phyloP scores from a whole-genome alignment of 148 eudicot genomes.

The Rheum nobile region DNA sequence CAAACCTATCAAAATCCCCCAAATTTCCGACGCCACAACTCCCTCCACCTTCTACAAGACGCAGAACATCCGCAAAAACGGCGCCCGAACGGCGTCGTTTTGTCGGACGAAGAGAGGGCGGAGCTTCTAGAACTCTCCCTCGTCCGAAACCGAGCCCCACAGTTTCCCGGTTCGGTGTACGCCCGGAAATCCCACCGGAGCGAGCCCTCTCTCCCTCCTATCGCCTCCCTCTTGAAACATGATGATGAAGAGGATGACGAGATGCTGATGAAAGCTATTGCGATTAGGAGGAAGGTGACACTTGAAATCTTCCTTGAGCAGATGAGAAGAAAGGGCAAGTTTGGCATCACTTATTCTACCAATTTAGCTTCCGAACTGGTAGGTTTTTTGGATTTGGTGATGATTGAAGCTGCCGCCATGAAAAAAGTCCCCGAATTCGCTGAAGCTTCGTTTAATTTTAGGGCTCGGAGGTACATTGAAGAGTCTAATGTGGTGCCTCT shows the following conservation, averaged over 20 bases:
- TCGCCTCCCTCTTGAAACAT: constrained; percentile 24
- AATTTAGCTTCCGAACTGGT: constrained; percentile 42
- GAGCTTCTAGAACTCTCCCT: constrained; percentile 47
- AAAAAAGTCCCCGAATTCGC: constrained; percentile 45
- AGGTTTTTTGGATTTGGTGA: constrained; percentile 61
- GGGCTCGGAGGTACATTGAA: constrained; percentile 46
- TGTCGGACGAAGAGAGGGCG: constrained; percentile 26
- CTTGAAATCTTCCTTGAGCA: constrained; percentile 51
- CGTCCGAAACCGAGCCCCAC: constrained; percentile 43
- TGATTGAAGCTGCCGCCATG: constrained; percentile 79
- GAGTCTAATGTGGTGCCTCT: constrained; percentile 63
- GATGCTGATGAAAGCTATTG: constrained; percentile 55
- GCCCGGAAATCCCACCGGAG: constrained; percentile 19
- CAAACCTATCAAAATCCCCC: constrained; percentile 10
- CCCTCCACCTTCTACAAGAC: constrained; percentile 26
- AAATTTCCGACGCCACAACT: constrained; percentile 54
- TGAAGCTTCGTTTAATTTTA: constrained; percentile 55
- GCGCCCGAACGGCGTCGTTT: constrained; percentile 15
- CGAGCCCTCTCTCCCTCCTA: constrained; percentile 33
- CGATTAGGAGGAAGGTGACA: constrained; percentile 70
- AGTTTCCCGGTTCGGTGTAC: constrained; percentile 78
- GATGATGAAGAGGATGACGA: constrained; percentile 32
- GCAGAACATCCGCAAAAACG: constrained; percentile 3
- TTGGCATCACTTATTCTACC: constrained; percentile 67
- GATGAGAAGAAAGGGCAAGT: constrained; percentile 63